These are phyloP conservation scores for Colletotrichum gigasporum DNA, from an alignment of 2,329 filamentous ascomycete genomes.

Conservation along the genomic window DNA sequence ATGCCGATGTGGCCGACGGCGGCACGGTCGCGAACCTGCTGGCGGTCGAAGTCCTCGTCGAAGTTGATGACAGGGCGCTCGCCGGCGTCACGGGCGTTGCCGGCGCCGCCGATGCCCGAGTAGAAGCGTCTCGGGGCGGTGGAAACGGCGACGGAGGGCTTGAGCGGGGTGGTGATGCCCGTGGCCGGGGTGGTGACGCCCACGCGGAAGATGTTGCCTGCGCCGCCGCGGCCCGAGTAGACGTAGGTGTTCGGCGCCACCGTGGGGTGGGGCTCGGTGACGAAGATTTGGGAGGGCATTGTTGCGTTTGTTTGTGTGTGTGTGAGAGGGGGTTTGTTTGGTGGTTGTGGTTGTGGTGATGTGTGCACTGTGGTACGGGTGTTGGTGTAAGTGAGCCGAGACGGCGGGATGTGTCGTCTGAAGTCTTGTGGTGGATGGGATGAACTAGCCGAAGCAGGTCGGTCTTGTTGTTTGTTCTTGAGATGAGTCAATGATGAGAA, in stretches of 20 bases:
- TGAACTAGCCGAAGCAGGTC: not conserved
- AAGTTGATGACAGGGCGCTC: conserved; percentile 40
- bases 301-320: conserved; percentile 28
- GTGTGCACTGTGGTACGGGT: not conserved
- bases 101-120: conserved; percentile 73
- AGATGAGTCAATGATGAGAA: conserved; percentile 18
- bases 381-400: conserved; percentile 23
- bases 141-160: conserved; percentile 51
- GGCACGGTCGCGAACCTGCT: conserved; percentile 32
- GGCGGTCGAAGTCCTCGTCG: conserved; percentile 34
- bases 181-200: conserved; percentile 51
- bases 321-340: not conserved
- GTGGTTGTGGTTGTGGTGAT: not conserved
- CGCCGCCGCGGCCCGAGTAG: conserved; percentile 65
- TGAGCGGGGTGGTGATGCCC: conserved; percentile 59
- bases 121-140: conserved; percentile 63
- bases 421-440: conserved; percentile 11
- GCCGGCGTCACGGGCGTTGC: conserved; percentile 71
- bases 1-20: conserved; percentile 31
- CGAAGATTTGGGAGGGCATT: conserved; percentile 55
- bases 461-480: not conserved
- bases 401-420: conserved; percentile 14
- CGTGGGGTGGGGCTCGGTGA: conserved; percentile 60
- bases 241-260: conserved; percentile 56
- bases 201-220: conserved; percentile 64